These are phyloP conservation scores for Podila epigama DNA, from an alignment of 192 early-diverging fungal species.

Conservation along the genomic window DNA sequence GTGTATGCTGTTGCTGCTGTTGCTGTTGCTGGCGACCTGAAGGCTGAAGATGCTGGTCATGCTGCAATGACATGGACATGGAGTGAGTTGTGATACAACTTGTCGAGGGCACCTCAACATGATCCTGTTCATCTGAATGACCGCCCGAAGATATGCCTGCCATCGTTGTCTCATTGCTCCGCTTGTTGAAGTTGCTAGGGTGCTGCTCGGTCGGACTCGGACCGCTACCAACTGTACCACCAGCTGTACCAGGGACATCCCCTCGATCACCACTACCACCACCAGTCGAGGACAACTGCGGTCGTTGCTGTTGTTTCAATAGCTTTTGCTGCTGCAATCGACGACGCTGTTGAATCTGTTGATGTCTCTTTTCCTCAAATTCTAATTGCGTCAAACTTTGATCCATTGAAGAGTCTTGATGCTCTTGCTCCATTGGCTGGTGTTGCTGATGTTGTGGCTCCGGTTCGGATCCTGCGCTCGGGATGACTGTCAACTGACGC, in stretches of 20 bases:
- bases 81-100: constrained; percentile 41
- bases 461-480: background rate
- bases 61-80: constrained; percentile 38
- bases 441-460: background rate
- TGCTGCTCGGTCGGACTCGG: background rate
- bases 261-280: background rate
- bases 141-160: constrained; percentile 41
- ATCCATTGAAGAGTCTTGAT: constrained; percentile 17
- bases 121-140: constrained; percentile 41
- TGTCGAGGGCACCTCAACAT: constrained; percentile 40
- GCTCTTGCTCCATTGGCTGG: background rate
- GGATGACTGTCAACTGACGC: background rate
- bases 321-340: background rate
- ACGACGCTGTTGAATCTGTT: constrained; percentile 5
- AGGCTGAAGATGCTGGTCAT: constrained; percentile 7
- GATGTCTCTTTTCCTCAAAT: constrained; percentile 9
- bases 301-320: background rate
- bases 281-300: background rate
- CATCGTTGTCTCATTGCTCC: constrained; percentile 47
- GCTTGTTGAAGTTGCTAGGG: constrained; percentile 17
- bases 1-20: constrained; percentile 11
- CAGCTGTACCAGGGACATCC: no score
- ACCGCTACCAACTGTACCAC: no score
- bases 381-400: constrained; percentile 10
- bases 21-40: constrained; percentile 1